Conservation (phyloP, 75 land plant species). For the Cunninghamia lanceolata region DNA sequence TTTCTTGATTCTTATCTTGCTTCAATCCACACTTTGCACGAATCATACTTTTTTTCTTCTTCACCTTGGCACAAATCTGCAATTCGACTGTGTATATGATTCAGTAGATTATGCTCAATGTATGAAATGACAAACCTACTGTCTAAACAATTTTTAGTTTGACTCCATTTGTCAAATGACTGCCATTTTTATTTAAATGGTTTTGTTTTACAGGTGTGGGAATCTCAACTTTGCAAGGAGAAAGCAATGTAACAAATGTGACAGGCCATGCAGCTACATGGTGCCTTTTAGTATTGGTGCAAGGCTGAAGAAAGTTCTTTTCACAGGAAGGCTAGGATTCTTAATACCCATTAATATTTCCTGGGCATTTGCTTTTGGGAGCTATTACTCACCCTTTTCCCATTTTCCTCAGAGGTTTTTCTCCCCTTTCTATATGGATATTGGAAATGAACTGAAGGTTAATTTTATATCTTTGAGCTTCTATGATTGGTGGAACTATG, state of each 20-base stretch:
- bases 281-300: conserved; percentile 31
- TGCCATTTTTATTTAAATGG: not conserved
- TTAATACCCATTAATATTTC: conserved; percentile 1
- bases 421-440: not conserved
- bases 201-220: conserved; percentile 45
- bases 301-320: not conserved
- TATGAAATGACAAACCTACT: not conserved
- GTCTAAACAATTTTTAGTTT: not conserved
- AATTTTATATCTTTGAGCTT: not conserved
- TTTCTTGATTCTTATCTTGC: not conserved
- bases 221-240: conserved; percentile 78
- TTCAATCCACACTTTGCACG: not conserved
- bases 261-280: conserved; percentile 50
- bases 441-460: not conserved
- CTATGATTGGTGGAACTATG: not conserved
- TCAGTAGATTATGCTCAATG: not conserved
- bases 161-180: not conserved
- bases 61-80: not conserved
- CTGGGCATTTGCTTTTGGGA: not conserved
- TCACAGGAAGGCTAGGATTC: not conserved
- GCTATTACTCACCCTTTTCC: not conserved
- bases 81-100: not conserved
- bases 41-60: not conserved
- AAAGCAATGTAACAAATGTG: conserved; percentile 70
- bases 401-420: not conserved